Evolutionary conservation across 345 rosid genomes (phyloP), one percentile per base, ranked within the genome.

Genomic region (Populus nigra): DNA sequence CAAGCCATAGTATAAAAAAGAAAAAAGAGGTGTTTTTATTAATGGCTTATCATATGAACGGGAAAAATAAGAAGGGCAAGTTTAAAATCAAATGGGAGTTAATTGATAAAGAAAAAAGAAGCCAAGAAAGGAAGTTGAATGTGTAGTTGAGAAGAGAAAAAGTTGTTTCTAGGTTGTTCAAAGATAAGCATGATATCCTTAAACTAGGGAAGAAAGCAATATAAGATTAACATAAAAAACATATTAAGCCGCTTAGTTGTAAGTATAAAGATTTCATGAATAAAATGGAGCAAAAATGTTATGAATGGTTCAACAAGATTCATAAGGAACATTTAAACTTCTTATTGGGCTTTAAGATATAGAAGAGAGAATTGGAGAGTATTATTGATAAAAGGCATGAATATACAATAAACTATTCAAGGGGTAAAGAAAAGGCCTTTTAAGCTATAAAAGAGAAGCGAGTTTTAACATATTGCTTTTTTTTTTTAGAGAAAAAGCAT

Each of bases 21-120:
- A 2, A 39, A 33, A 33, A 33, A 33, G 0, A 33, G 5, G 5
- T 33, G 36, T 33, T 0, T 33, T 33, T 33, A 33, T 33, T 33
- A 5, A 33, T 33, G 36, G 36, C 36, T 33, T 33, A 33, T 33
- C 36, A 33, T 33, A 4, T 33, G 36, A 33, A 33, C 0, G 5
- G 0, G 83, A 83, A 92, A 76, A 79, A 73, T 55, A 97, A 93
- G 86, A 96, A 92, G 79, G 92, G 87, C 29, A 88, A 92, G 82
- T 93, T 93, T 82, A 95, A 96, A 86, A 71, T 86, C 35, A 93
- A 93, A 82, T 96, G 97, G 97, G 99, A 96, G 82, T 84, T 88
- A 74, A 93, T 96, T 82, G 97, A 96, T 83, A 97, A 92, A 79
- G 92, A 89, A 80, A 88, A 94, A 81, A 97, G 87, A 81, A 90